Base-by-base conservation (phyloP, 2,329 filamentous ascomycete genomes). In the Colletotrichum kahawae region DNA sequence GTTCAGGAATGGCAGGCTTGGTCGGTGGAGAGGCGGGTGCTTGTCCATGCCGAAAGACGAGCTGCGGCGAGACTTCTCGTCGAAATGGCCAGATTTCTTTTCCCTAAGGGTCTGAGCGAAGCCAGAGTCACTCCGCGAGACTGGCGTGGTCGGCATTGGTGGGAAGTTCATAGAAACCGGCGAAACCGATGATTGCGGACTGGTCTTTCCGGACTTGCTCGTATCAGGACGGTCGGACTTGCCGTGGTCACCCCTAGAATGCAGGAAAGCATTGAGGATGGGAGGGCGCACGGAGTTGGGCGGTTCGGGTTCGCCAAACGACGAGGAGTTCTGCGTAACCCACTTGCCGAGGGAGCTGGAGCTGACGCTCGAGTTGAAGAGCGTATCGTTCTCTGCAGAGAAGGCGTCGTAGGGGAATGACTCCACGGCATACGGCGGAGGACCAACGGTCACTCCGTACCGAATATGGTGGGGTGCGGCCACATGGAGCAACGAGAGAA, bases 1-100 rank as follows among this genome's bases (percentile, higher is more conserved):
- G 78, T 90, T 92, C 16, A 95, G 87, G 85, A 96, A 95, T 6
- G 95, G 95, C 36, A 93, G 86, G 82, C 91, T 95, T 7, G 94
- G 93, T 56, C 93, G 89, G 78, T 94, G 91, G 24, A 93, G 84
- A 1, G 92, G 91, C 48, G 89, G 89, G 78, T 92, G 90, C 82
- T 92, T 93, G 78, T 95, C 95, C 81, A 96, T 88, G 34, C 93
- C 95, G 84, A 98, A 97, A 1, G 96, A 98, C n/a, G 96, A 98
- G 86, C 96, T 98, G 78, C 96, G 92, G 75, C 96, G 92, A n/a
- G 94, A 94, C 78, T 90, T 86, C 77, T 93, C 92, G 80, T 97
- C 94, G 79, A 98, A 98, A 82, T 98, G 95, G 2, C 95, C 96
- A 4, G 97, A 98, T 67, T 96, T 92, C 87, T 98, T 99, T 85